Base-by-base conservation (phyloP, 2,329 filamentous ascomycete genomes). In the Fusarium sambucinum region DNA sequence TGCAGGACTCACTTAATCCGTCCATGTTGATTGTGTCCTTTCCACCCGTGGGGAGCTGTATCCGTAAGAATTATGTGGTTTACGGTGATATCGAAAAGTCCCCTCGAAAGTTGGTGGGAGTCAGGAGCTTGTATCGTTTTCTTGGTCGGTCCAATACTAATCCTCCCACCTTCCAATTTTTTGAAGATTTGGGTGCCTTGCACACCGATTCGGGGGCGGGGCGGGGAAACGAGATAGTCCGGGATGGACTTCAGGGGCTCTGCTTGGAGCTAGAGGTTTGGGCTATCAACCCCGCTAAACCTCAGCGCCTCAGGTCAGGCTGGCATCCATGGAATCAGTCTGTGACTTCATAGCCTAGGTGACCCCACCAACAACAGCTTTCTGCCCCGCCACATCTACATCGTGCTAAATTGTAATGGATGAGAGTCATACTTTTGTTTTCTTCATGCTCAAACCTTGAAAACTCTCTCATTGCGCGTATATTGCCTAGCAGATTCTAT, bases 1-100 rank as follows among this genome's bases (percentile, higher is more conserved):
- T 67, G 72, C 58, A 59, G 59, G 57, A 79, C 79, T 77, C 73
- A 80, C 79, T 80, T 73, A 80, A 73, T 55, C 78, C 73, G 63
- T 69, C 66, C 79, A 80, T 80, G 30, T 74, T 80, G 77, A 53
- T 73, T 73, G 56, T 66, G 59, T 59, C 45, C 70, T 63, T 61
- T 69, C 71, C 73, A 61, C 71, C 60, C 64, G 66, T 69, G 69
- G 55, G 66, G 69, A 74, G 68, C 71, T 77, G 61, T 74, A 71
- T 60, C 68, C 66, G 73, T 67, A 66, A 59, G 55, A 59, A 51
- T 64, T 46, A 50, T 50, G 57, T 59, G 58, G 68, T 69, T 63
- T 74, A 74, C 72, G 56, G 69, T 61, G 60, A 66, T 65, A 44
- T 67, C 48, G 52, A 66, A 73, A 57, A 68, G 40, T 48, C 64